phyloP scores from a whole-genome alignment of 2,329 filamentous ascomycete species.

The Endoconidiophora laricicola region DNA sequence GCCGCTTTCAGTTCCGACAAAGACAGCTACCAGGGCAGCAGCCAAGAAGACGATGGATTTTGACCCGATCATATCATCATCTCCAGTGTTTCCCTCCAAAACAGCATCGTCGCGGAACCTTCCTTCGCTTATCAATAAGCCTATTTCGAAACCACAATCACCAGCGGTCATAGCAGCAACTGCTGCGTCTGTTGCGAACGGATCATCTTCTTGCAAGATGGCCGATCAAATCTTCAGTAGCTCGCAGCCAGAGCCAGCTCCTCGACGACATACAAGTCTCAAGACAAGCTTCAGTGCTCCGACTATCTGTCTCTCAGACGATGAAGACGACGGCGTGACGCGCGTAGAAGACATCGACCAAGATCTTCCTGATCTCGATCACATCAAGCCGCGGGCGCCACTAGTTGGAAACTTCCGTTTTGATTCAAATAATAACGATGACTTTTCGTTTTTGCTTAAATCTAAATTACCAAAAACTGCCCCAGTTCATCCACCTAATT shows the following conservation, averaged over 20 bases:
- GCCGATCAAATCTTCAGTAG: conserved; percentile 1
- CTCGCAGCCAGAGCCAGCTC: conserved; percentile 1
- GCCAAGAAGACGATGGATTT: background rate
- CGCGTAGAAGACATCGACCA: too few species aligned
- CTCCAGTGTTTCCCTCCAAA: background rate
- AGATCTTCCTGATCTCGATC: too few species aligned
- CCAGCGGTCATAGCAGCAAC: too few species aligned
- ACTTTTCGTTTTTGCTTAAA: background rate
- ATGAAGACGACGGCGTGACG: too few species aligned
- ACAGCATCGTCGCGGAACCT: background rate
- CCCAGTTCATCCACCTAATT: background rate
- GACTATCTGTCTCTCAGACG: background rate
- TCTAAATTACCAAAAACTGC: background rate
- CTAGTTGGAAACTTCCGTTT: background rate
- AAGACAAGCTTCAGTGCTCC: conserved; percentile 1
- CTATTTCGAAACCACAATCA: too few species aligned
- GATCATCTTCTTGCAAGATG: background rate
- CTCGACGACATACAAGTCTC: background rate
- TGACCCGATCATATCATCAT: conserved; percentile 2
- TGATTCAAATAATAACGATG: background rate
- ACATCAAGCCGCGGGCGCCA: too few species aligned
- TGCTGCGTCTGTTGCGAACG: background rate
- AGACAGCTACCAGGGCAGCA: background rate
- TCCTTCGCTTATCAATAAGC: too few species aligned
- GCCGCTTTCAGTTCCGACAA: too few species aligned